Base-by-base conservation (phyloP, 768 basidiomycete genomes). In the Collybiopsis confluens region DNA sequence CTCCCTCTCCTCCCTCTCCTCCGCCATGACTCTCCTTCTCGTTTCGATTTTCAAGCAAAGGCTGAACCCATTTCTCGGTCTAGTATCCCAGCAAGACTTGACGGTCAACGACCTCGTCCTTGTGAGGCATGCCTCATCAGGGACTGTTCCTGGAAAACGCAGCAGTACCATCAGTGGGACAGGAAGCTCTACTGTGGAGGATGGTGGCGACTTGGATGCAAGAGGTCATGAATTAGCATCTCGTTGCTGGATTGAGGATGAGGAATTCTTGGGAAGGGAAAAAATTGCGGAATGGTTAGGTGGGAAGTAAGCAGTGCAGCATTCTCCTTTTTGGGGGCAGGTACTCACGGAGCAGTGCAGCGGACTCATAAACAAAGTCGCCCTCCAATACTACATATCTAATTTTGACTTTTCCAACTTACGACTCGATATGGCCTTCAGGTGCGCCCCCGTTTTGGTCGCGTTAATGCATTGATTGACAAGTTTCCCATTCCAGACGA, bases 241-340 rank as follows among this genome's bases (percentile, higher is more conserved):
- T 33, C 80, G 84, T 52, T 95, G 90, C 68, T 92, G 90, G 81
- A 78, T 81, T 28, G 92, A 94, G 61, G 92, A 98, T 62, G 88
- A 88, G 59, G 78, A 77, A 15, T 95, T 94, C 65, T 67, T 95
- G 61, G 75, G 82, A 13, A 86, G 86, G 64, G 93, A 95, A 62
- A 96, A 95, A 73, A 92, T 98, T 61, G 94, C 96, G 1, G 93
- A 97, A 68, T 99, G 92, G 86, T 77, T 99, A 37, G 97, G 97
- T 61, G 88, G 92, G 65, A 72, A 80, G 94, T 98, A 61, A 73
- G 95, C 87, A 40, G 10, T 21, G 37, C 38, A 24, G 2, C 24
- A 16, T 36, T 28, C 11, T 16, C 23, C 13, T 7, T 15, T 43
- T 27, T n/a, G 5, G 4, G n/a, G 16, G 9, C 9, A 4, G 23